Base-by-base conservation (phyloP, 2,329 filamentous ascomycete genomes). In the Hypoxylon sp. region DNA sequence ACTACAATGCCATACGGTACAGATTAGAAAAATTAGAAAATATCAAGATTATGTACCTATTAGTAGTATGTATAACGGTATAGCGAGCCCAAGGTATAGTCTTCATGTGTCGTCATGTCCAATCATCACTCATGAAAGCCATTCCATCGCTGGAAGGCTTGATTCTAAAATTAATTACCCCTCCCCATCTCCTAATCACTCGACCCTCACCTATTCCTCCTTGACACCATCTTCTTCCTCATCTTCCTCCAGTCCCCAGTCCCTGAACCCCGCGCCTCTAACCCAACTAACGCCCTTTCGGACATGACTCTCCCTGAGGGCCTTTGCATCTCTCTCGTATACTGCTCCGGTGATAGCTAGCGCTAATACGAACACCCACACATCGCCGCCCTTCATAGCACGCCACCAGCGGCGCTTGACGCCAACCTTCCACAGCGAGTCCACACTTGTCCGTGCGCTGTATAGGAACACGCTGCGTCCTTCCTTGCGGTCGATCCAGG, bases 351-450 rank as follows among this genome's bases (percentile, higher is more conserved):
- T 89, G 17, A 94, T 80, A 73, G 93, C 92, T 80, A 97, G 84
- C 51, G 93, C 92, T 17, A 89, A 79, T 14, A 95, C 91, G 75
- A 98, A 94, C 2, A 98, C 82, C 82, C 91, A 87, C 4, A 98
- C 88, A 79, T 98, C 95, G 0, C 94, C 94, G 38, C 93, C 92
- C 74, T 86, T 88, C 77, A 96, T 86, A 10, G 93, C 93, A 70
- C 87, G 89, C 93, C 95, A 97, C 89, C 93, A 93, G 1, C 93
- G 87, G 34, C 91, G 85, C 88, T 98, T 98, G 60, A 92, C 88
- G n/a, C 94, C 94, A 0, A 97, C 93, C 83, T 97, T 97, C 93
- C 94, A 98, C 49, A 94, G 80, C 38, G 89, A 93, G 77, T 97
- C 92, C 30, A 97, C 84, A 65, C 91, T 93, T n/a, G 90, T 82